Evolutionary conservation across 202 grass and related monocot species (phyloP).

Genomic region (Saccharum hybrid): DNA sequence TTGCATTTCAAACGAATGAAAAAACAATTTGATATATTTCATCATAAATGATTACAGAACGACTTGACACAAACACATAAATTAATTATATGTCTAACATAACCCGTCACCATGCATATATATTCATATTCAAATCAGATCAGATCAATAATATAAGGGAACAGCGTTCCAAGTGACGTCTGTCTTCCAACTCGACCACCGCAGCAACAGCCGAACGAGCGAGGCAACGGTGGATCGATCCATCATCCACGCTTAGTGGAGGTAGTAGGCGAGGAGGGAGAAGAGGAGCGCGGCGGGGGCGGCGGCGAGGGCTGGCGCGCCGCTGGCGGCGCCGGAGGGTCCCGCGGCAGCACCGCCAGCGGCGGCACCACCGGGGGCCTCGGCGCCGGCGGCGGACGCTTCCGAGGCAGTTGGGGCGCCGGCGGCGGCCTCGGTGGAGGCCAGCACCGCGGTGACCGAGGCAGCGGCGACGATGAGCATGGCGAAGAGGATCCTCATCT

Average conservation of each 20-base stretch:
- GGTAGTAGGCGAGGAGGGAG: conserved; percentile 56
- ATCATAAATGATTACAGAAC: background rate
- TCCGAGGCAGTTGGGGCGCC: background rate
- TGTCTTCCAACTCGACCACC: background rate
- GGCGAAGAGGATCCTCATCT: conserved; percentile 46
- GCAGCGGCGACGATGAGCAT: conserved; percentile 20
- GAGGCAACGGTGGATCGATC: background rate
- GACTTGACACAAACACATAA: background rate
- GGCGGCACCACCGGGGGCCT: background rate
- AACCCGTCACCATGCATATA: background rate
- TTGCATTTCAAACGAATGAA: no score
- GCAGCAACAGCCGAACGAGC: background rate
- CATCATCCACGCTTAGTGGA: conserved; percentile 40
- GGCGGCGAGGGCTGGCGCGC: background rate
- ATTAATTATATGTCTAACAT: background rate
- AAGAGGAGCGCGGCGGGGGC: conserved; percentile 35
- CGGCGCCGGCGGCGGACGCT: background rate
- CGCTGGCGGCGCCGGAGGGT: background rate
- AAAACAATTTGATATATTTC: background rate
- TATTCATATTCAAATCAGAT: background rate
- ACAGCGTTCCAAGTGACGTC: background rate
- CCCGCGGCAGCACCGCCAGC: background rate
- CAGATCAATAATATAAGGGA: background rate
- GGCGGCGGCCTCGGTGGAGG: conserved; percentile 15
- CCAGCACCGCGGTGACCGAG: conserved; percentile 7